Percentiles rank a stretch among this genome's conserved stretches.
phyloP scores from a whole-genome alignment of 2,329 filamentous ascomycete genomes.

The Fonsecaea pugnacius region DNA sequence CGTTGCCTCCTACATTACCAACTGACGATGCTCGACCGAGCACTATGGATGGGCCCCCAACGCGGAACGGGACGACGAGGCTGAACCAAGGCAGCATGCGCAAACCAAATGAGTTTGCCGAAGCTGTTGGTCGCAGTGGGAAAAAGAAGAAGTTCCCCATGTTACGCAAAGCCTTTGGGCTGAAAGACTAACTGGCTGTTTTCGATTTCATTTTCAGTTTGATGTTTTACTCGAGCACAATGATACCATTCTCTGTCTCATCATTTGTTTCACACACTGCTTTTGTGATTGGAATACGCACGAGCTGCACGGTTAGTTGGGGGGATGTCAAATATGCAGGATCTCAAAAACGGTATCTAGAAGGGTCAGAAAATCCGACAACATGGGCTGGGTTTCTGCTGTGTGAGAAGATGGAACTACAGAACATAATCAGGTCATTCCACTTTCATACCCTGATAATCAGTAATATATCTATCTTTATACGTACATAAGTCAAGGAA shows the following conservation, averaged over 20 bases:
- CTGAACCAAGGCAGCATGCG: slow-evolving; percentile 31
- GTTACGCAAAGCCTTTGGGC: slow-evolving; percentile 51
- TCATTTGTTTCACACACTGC: slow-evolving; percentile 12
- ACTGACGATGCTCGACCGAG: slow-evolving; percentile 35
- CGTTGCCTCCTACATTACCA: slow-evolving; percentile 44
- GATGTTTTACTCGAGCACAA: slow-evolving; percentile 2
- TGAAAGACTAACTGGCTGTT: slow-evolving; percentile 41
- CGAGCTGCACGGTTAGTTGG: slow-evolving; percentile 12
- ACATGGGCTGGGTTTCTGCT: background rate
- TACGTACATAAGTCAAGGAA: background rate
- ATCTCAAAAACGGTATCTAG: slow-evolving; percentile 12
- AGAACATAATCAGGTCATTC: slow-evolving; percentile 13
- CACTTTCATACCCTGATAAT: slow-evolving; percentile 16
- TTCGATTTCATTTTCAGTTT: background rate
- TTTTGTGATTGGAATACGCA: slow-evolving; percentile 16
- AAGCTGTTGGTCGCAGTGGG: slow-evolving; percentile 39
- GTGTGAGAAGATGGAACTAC: slow-evolving; percentile 8
- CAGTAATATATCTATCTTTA: slow-evolving; percentile 2
- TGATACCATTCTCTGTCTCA: slow-evolving; percentile 20
- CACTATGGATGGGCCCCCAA: slow-evolving; percentile 37
- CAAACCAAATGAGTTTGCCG: slow-evolving; percentile 23
- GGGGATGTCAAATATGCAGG: background rate
- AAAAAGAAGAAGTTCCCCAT: slow-evolving; percentile 54
- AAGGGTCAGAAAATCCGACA: slow-evolving; percentile 3
- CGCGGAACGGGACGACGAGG: slow-evolving; percentile 27